Conservation (phyloP, 306 rosid genomes). For the Cucumis hystrix region DNA sequence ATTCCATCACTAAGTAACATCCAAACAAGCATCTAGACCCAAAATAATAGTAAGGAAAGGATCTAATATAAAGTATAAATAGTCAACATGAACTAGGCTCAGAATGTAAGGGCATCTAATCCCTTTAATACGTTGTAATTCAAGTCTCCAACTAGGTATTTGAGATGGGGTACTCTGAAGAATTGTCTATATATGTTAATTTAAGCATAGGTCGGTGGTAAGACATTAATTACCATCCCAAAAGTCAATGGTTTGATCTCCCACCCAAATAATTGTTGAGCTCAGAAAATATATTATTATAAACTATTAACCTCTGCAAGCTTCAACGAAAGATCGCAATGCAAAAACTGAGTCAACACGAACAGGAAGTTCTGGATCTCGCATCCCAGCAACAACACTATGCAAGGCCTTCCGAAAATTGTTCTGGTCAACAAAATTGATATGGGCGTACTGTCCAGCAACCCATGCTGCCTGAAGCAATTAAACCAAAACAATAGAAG, state of each 20-base stretch:
- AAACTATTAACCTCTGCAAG: conserved; percentile 57
- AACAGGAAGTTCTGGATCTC: conserved; percentile 86
- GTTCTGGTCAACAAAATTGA: conserved; percentile 72
- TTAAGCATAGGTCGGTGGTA: background rate
- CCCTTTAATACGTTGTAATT: background rate
- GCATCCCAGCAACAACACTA: conserved; percentile 85
- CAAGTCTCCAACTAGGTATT: background rate
- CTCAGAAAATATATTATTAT: background rate
- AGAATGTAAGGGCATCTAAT: background rate
- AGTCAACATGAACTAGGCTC: background rate
- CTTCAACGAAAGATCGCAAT: conserved; percentile 85
- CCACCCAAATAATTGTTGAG: background rate
- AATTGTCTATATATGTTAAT: background rate
- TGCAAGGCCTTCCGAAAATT: conserved; percentile 79
- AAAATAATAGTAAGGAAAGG: background rate
- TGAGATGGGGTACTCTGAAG: background rate
- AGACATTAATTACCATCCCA: background rate
- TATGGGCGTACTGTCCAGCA: conserved; percentile 86
- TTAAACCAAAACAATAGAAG: background rate
- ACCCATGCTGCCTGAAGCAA: conserved; percentile 90
- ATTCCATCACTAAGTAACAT: background rate
- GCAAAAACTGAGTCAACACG: conserved; percentile 97
- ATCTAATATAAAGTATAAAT: background rate
- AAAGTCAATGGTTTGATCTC: background rate
- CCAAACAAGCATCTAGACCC: background rate